Percentiles rank a stretch among this genome's conserved stretches.
phyloP scores from a whole-genome alignment of 371 early-diverging fungal species.

The Mucor piriformis region DNA sequence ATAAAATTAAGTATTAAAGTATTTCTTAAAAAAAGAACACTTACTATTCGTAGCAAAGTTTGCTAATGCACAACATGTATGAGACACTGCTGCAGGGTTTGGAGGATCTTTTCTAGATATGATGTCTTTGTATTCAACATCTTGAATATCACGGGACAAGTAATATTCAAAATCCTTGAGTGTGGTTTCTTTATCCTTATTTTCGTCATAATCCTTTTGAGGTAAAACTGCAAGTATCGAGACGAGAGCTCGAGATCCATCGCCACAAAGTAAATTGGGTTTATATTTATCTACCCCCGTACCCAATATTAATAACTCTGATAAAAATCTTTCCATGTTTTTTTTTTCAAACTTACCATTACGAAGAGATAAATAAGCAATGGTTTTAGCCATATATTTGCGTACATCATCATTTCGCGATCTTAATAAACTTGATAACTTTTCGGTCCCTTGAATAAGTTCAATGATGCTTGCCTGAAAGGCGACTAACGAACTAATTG shows the following conservation, averaged over 20 bases:
- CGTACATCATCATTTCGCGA: conserved; percentile 42
- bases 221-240: conserved; percentile 39
- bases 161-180: conserved; percentile 19
- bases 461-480: conserved; percentile 49
- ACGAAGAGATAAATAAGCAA: conserved; percentile 61
- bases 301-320: no score
- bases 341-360: conserved; percentile 54
- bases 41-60: conserved; percentile 65
- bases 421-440: conserved; percentile 36
- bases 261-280: conserved; percentile 48
- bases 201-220: conserved; percentile 1
- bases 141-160: conserved; percentile 4
- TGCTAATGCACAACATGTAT: conserved; percentile 63
- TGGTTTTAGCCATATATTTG: conserved; percentile 63
- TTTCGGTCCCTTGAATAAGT: conserved; percentile 29
- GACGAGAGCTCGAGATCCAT: conserved; percentile 51
- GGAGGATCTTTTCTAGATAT: background rate
- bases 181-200: conserved; percentile 1
- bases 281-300: conserved; percentile 59
- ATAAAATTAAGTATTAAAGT: background rate
- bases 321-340: no score
- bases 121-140: background rate
- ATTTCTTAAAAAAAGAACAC: background rate
- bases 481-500: conserved; percentile 34
- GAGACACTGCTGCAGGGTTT: conserved; percentile 50